phyloP scores from a whole-genome alignment of 2,329 filamentous ascomycete species.

The Calycina marina region DNA sequence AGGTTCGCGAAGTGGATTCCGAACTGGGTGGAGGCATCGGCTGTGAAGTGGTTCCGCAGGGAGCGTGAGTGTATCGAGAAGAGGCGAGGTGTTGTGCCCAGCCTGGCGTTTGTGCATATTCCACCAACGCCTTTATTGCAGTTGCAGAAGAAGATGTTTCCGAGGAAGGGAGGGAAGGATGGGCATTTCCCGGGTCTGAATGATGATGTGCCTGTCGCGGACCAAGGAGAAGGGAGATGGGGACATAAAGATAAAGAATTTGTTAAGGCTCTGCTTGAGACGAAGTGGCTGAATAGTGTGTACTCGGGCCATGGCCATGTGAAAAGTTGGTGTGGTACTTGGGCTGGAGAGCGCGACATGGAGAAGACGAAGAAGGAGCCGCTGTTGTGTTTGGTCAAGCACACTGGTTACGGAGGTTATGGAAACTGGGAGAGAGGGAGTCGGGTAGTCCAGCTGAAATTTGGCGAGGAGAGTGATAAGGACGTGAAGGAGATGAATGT shows the following conservation, averaged over 20 bases:
- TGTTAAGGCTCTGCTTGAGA: constrained; percentile 43
- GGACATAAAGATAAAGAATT: constrained; percentile 39
- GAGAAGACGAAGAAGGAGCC: constrained; percentile 23
- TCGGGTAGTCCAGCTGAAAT: constrained; percentile 28
- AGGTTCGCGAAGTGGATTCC: constrained; percentile 17
- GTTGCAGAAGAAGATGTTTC: constrained; percentile 23
- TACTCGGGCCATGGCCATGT: constrained; percentile 56
- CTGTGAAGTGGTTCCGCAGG: constrained; percentile 31
- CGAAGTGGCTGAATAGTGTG: constrained; percentile 38
- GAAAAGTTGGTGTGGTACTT: constrained; percentile 41
- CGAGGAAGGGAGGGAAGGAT: constrained; percentile 13
- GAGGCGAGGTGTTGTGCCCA: constrained; percentile 24
- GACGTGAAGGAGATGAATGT: constrained; percentile 24
- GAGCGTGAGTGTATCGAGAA: constrained; percentile 9
- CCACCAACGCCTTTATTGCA: constrained; percentile 28
- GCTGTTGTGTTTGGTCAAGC: constrained; percentile 47
- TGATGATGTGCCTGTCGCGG: constrained; percentile 25
- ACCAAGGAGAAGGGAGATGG: constrained; percentile 12
- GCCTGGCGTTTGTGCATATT: constrained; percentile 40
- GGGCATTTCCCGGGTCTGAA: constrained; percentile 32
- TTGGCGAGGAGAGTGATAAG: constrained; percentile 24
- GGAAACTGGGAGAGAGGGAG: constrained; percentile 46
- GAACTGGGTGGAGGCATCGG: constrained; percentile 31
- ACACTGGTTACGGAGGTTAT: constrained; percentile 58
- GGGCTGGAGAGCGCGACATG: constrained; percentile 20